Base-by-base conservation (phyloP, 2,329 filamentous ascomycete species). In the Phoma sp. region DNA sequence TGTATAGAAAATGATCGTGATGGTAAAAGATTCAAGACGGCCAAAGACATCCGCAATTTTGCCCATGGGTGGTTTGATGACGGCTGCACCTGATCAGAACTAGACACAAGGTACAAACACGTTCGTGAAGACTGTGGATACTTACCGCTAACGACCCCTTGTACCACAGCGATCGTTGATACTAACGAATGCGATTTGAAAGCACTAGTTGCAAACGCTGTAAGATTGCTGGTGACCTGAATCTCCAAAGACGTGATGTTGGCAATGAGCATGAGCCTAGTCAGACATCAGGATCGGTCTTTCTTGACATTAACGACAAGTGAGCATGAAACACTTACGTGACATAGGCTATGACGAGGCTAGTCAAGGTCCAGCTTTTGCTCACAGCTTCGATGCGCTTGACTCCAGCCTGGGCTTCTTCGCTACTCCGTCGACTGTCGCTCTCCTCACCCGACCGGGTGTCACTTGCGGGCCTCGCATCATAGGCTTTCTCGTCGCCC, bases 211-310 rank as follows among this genome's bases (percentile, higher is more conserved):
- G 88, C 86, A 75, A 85, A 89, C 21, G 84, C 82, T 15, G 82
- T 81, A 43, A 90, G 76, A 8, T 85, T 82, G 47, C 80, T 81
- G 2, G 86, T 86, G 8, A 85, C 85, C 67, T 89, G 87, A 15
- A 82, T 81, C 70, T 89, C 87, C 17, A 89, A 78, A n/a, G 86
- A 89, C 6, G 85, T 88, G 43, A 83, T 82, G 63, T 85, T 88
- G 19, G 86, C 85, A 77, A 89, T 85, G 51, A 87, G 78, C 57
- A 87, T 68, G 7, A 74, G 61, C 10, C 69, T 74, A 19, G 17
- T 31, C 3, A 4, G 5, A 21, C 12, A 6, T 53, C 12, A 36
- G 35, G 32, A 45, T 35, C 2, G 12, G 19, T 6, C 60, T 69
- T 67, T 21, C n/a, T 15, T 8, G 2, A 35, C 17, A 21, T 27